Evolutionary conservation across 768 basidiomycete species (phyloP), one percentile per base, ranked within the genome.

Genomic region (Candolleomyces aberdarensis): DNA sequence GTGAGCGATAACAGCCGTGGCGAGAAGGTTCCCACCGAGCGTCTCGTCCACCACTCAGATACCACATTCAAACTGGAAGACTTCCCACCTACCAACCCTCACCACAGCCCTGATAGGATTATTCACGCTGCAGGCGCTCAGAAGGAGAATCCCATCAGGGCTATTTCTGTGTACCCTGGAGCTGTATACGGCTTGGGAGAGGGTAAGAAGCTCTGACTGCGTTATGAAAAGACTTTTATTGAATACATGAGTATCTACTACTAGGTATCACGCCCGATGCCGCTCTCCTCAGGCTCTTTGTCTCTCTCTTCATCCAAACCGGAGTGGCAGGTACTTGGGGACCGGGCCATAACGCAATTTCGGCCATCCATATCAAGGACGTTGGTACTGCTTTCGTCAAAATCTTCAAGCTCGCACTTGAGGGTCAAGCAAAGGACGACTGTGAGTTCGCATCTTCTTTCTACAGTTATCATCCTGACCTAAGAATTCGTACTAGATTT

Each of bases 301-400:
- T 1, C 11, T 3, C 11, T n/a, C 1, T 76, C 59, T 69, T 67
- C 51, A 70, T 73, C 60, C 62, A 67, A 0, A 60, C 69, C 14
- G 76, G 77, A 26, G 69, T 70, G 46, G 72, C 73, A 0, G 79
- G 79, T n/a, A 78, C 78, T 1, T 81, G 75, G 75, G 80, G 79
- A 14, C 64, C 70, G 7, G 79, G 79, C 3, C 64, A 66, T 44
- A 80, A 78, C 41, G 32, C 70, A 10, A 72, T 77, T 70, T 70
- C 69, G 39, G 75, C 71, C 41, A 68, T 78, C 6, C 79, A 81
- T 52, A 74, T 82, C 56, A 74, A 73, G 54, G 80, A 81, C 56
- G 72, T 72, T 9, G 74, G 74, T 0, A 66, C 63, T 51, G 75
- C 74, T 20, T 48, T 80, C 6, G 39, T 75, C 22, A 65, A 70